Conservation (phyloP, 1,284 basidiomycete genomes). For the Moesziomyces antarcticus region DNA sequence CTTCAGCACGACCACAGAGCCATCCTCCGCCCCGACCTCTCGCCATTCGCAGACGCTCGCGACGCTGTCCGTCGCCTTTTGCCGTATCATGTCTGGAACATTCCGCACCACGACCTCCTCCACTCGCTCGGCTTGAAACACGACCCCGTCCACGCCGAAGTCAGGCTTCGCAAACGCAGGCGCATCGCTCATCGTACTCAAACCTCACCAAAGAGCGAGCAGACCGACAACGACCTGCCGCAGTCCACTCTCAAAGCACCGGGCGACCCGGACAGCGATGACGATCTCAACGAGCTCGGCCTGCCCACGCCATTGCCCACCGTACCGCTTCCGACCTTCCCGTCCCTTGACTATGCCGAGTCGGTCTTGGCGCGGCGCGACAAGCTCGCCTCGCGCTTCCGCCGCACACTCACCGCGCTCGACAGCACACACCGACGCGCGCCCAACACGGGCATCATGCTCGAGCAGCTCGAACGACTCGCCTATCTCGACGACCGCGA, state of each 20-base stretch:
- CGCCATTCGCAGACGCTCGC: constrained; percentile 50
- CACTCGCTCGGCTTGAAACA: constrained; percentile 18
- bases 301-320: constrained; percentile 29
- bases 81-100: constrained; percentile 65
- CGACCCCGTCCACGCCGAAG: constrained; percentile 31
- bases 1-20: constrained; percentile 46
- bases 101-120: constrained; percentile 57
- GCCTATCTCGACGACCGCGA: constrained; percentile 57
- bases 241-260: background rate
- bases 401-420: constrained; percentile 33
- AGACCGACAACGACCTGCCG: background rate
- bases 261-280: constrained; percentile 4
- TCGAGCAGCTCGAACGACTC: constrained; percentile 58
- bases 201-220: no score
- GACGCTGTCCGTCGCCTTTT: constrained; percentile 59
- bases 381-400: constrained; percentile 32
- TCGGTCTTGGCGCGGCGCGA: constrained; percentile 45
- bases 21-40: constrained; percentile 54
- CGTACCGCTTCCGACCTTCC: constrained; percentile 41
- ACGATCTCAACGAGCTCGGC: constrained; percentile 26
- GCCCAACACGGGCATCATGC: constrained; percentile 33
- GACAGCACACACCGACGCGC: constrained; percentile 44
- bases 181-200: constrained; percentile 10
- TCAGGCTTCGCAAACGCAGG: constrained; percentile 35
- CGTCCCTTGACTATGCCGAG: constrained; percentile 34